These are phyloP conservation scores for Xylona heveae DNA, from an alignment of 495 filamentous ascomycete genomes.

Conservation along the genomic window DNA sequence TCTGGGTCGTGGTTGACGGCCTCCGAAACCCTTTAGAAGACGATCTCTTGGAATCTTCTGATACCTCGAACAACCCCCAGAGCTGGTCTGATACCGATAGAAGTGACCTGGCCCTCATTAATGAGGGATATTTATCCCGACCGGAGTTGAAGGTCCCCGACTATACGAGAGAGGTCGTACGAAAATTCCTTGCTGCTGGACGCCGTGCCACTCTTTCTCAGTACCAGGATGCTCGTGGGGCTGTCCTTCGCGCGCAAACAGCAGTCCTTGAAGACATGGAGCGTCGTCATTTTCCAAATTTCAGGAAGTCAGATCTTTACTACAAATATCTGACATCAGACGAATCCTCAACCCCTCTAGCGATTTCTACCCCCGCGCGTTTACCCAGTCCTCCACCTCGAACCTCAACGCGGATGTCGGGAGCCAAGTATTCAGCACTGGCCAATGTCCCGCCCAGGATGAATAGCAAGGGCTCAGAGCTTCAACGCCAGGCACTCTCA, in stretches of 20 bases:
- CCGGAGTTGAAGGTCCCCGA: conserved; percentile 59
- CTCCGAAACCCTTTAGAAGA: conserved; percentile 92
- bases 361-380: too few relatives aligned
- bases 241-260: conserved; percentile 67
- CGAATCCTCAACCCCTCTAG: conserved; percentile 41
- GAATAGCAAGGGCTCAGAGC: conserved; percentile 17
- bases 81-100: conserved; percentile 74
- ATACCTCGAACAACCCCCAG: conserved; percentile 29
- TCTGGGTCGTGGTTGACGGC: conserved; percentile 96
- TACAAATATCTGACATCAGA: conserved; percentile 90
- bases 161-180: conserved; percentile 43
- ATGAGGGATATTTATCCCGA: conserved; percentile 67
- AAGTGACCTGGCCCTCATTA: conserved; percentile 71
- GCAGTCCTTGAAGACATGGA: conserved; percentile 66
- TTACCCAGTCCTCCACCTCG: too few relatives aligned
- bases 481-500: conserved; percentile 35
- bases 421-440: too few relatives aligned
- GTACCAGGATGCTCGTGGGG: conserved; percentile 63
- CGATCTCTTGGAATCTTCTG: conserved; percentile 39
- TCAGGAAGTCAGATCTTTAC: conserved; percentile 80
- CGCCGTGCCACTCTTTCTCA: conserved; percentile 52
- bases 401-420: too few relatives aligned
- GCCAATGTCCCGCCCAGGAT: conserved; percentile 12
- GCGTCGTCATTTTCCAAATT: conserved; percentile 53
- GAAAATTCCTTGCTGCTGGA: conserved; percentile 57